Conservation (phyloP, 2,329 filamentous ascomycete genomes). For the Fusarium sp. region DNA sequence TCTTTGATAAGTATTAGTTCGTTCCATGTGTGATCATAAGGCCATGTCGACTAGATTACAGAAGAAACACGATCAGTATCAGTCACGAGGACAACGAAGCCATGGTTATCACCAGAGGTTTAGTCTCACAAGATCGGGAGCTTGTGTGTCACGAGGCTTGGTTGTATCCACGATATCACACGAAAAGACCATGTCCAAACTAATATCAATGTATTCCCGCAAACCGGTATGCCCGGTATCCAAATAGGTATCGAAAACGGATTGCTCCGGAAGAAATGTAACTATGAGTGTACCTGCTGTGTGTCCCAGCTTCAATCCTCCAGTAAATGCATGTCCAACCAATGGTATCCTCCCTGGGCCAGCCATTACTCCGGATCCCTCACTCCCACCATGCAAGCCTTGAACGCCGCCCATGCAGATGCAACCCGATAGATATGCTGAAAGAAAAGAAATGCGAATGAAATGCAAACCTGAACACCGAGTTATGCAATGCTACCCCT, state of each 20-base stretch:
- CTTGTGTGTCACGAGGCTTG: slow-evolving; percentile 6
- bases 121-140: neutral
- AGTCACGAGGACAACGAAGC: slow-evolving; percentile 18
- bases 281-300: slow-evolving; percentile 22
- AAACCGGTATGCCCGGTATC: slow-evolving; percentile 21
- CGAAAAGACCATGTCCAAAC: neutral
- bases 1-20: neutral
- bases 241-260: slow-evolving; percentile 47
- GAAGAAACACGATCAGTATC: slow-evolving; percentile 9
- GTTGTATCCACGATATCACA: neutral
- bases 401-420: slow-evolving; percentile 45
- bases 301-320: slow-evolving; percentile 28
- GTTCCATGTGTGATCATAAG: neutral
- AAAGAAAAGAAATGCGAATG: slow-evolving; percentile 25
- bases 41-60: slow-evolving; percentile 1
- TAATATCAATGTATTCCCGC: slow-evolving; percentile 17
- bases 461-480: slow-evolving; percentile 37
- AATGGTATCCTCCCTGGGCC: slow-evolving; percentile 34
- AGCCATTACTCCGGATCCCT: slow-evolving; percentile 40
- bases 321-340: slow-evolving; percentile 19
- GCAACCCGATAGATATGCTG: slow-evolving; percentile 23
- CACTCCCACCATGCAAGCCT: slow-evolving; percentile 36
- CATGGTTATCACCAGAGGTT: neutral
- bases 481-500: slow-evolving; percentile 42
- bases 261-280: slow-evolving; percentile 44